Evolutionary conservation across 768 basidiomycete species (phyloP), one percentile per base, ranked within the genome.

Genomic region (Tricholoma matsutake): DNA sequence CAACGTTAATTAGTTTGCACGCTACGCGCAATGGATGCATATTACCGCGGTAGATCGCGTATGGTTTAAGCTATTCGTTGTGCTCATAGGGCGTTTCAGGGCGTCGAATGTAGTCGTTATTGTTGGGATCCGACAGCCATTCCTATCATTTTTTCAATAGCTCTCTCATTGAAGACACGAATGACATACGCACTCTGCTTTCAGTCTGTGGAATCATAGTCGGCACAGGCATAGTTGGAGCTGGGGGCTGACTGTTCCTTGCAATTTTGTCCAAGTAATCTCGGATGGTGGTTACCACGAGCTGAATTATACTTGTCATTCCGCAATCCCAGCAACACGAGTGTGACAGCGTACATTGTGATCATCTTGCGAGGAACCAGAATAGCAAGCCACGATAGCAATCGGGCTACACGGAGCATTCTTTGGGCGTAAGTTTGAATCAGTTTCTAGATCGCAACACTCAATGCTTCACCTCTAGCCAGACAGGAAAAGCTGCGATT

Each of bases 321-420:
- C 28, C 10, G 32, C 6, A 57, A 2, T 20, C 41, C 9, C 25
- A n/a, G 47, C 5, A 47, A 52, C 3, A 13, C 22, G 2, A 22
- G n/a, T 25, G 22, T 25, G 22, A 13, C 34, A 45, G 14, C 87
- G 59, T 66, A 93, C 91, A 61, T 79, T 83, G 67, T 93, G 91
- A 70, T 93, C 91, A 59, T 93, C 91, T 58, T 84, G 79, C 51
- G 87, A 89, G 45, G 90, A 90, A 28, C 91, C 91, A 14, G 91
- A 92, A 72, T 90, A 92, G 64, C 87, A 89, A 4, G 87, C 91
- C 28, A 83, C 86, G 16, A 92, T 75, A 6, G 86, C 91, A 59
- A 93, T 91, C 1, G 91, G 91, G 70, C 90, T 91, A 66, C 89
- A 91, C n/a, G 83, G 85, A 13, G 88, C 89, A 61, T 89, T 91